Conservation (phyloP, 179 eudicot species). For the Silene vulgaris region DNA sequence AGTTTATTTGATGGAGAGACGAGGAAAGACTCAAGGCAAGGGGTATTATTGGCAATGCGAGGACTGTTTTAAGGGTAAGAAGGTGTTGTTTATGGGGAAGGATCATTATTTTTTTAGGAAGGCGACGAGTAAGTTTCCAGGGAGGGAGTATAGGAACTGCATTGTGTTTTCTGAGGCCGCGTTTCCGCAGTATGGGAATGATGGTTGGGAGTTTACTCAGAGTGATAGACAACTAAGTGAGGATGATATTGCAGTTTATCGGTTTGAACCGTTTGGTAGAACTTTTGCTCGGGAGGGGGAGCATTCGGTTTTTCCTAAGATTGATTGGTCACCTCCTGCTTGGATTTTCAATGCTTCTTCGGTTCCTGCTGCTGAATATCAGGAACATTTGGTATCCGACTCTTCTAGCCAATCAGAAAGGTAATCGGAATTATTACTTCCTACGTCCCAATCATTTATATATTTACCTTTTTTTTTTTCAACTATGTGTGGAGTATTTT, state of each 20-base stretch:
- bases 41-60: neutral
- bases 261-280: neutral
- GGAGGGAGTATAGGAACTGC: slow-evolving; percentile 3
- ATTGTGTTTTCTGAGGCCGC: slow-evolving; percentile 1
- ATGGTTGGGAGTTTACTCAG: neutral
- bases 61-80: neutral
- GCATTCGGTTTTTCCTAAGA: neutral
- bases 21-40: neutral
- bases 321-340: too few species aligned
- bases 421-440: too few species aligned
- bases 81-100: slow-evolving; percentile 1
- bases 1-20: neutral
- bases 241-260: neutral
- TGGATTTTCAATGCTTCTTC: too few species aligned
- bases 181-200: slow-evolving; percentile 1
- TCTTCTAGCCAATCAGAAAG: too few species aligned
- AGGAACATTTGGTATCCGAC: too few species aligned
- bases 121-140: neutral
- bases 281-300: too few species aligned
- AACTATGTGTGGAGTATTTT: too few species aligned
- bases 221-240: neutral
- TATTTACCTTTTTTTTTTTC: too few species aligned
- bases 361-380: neutral
- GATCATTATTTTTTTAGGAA: neutral
- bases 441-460: too few species aligned